These are phyloP conservation scores for Microbotryomycetes sp. DNA, from an alignment of 1,284 basidiomycete species.

Conservation along the genomic window DNA sequence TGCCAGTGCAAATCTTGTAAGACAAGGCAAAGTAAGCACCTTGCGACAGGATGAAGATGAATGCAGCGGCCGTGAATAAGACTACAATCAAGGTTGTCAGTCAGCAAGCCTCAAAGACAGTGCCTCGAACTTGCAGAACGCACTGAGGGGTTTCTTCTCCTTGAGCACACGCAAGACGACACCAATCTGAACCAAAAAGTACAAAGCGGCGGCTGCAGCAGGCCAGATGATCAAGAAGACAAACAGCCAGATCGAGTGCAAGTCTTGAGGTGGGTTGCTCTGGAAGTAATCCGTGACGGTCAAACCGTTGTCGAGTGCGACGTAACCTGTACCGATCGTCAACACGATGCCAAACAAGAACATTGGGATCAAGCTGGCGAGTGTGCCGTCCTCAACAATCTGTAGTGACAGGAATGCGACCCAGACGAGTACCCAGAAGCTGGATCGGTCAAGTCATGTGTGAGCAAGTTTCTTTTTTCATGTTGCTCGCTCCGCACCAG, in stretches of 20 bases:
- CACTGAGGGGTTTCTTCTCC: slow-evolving; percentile 36
- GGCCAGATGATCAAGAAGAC: slow-evolving; percentile 35
- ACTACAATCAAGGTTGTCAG: slow-evolving; percentile 1
- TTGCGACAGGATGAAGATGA: slow-evolving; percentile 34
- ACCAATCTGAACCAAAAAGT: slow-evolving; percentile 30
- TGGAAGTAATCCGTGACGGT: slow-evolving; percentile 37
- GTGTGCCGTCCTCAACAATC: slow-evolving; percentile 37
- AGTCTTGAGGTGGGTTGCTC: slow-evolving; percentile 23
- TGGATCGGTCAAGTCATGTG: slow-evolving; percentile 3
- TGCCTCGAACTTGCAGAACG: background rate
- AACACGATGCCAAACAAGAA: slow-evolving; percentile 25
- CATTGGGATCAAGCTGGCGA: slow-evolving; percentile 27
- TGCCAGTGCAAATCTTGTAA: slow-evolving; percentile 35
- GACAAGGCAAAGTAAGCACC: slow-evolving; percentile 34
- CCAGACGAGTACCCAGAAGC: slow-evolving; percentile 34
- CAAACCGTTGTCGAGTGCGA: slow-evolving; percentile 38
- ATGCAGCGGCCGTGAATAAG: slow-evolving; percentile 28
- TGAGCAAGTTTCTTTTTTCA: background rate
- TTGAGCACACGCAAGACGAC: slow-evolving; percentile 34
- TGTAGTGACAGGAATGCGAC: slow-evolving; percentile 36
- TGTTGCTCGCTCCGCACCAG: background rate
- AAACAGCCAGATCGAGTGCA: slow-evolving; percentile 37
- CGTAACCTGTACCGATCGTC: slow-evolving; percentile 33
- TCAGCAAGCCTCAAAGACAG: background rate
- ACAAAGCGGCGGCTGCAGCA: slow-evolving; percentile 31